A percentile compares a stretch with the other conserved stretches of the same genome.
Conservation (phyloP, 345 rosid species). For the Erodium maritimum region DNA sequence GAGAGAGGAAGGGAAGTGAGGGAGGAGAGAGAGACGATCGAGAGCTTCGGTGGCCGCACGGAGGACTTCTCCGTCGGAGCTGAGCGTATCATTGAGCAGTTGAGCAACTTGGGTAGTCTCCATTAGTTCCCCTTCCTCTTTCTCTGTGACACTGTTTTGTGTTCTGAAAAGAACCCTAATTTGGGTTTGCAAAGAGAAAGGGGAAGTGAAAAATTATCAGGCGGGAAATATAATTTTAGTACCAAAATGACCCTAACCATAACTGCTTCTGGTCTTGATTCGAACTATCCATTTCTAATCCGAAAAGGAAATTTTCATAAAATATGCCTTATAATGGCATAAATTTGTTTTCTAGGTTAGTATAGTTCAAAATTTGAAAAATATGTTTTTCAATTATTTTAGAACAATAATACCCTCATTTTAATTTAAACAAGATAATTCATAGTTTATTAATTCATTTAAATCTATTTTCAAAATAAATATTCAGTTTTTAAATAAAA, state of each 20-base stretch:
- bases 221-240: slow-evolving; percentile 18
- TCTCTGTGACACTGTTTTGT: neutral
- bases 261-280: no score
- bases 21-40: slow-evolving; percentile 47
- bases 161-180: slow-evolving; percentile 18
- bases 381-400: no score
- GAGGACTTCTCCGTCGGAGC: slow-evolving; percentile 38
- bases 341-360: no score
- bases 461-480: no score
- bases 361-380: no score
- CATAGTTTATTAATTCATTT: no score
- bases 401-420: no score
- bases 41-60: slow-evolving; percentile 46
- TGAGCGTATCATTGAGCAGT: slow-evolving; percentile 53
- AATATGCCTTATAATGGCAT: no score
- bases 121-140: slow-evolving; percentile 10
- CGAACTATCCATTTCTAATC: no score
- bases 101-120: slow-evolving; percentile 34
- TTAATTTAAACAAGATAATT: no score
- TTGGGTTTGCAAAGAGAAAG: neutral
- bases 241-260: neutral
- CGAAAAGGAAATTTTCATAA: neutral
- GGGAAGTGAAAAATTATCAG: slow-evolving; percentile 3
- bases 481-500: no score
- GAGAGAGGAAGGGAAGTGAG: slow-evolving; percentile 59